Base-by-base conservation (phyloP, 2,329 filamentous ascomycete species). In the Fusarium bactridioides region DNA sequence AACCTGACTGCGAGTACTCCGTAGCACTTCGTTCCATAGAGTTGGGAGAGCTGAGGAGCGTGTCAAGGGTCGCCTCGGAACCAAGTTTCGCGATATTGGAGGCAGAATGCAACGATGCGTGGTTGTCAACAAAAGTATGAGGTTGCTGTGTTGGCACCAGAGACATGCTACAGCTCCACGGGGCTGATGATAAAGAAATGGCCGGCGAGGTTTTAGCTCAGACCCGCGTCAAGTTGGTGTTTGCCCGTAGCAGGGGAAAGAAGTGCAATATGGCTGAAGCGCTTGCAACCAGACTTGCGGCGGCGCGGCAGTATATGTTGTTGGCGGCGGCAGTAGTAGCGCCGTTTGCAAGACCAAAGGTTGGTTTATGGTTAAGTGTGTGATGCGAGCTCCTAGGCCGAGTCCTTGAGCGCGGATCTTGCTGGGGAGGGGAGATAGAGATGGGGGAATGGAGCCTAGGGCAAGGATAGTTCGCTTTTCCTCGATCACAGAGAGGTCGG, bases 1-100 rank as follows among this genome's bases (percentile, higher is more conserved):
- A 94, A 94, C 92, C 92, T 94, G 92, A 90, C 90, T 94, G 92
- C 90, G 92, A 89, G 86, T 93, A 94, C 84, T 94, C 92, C 86
- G 91, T 84, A 81, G 90, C 87, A 88, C 84, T 84, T 82, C 87
- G 87, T 85, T 89, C 88, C 88, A 88, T 88, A 85, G 80, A 83
- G 78, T 67, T 79, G 75, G 71, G 66, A 62, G 70, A 74, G 63
- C 67, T 61, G 72, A 75, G 69, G 61, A 77, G 74, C 63, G 72
- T 71, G 70, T 74, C 69, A 66, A 77, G 47, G 62, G 75, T 77
- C 51, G 73, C 72, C 74, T 80, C 72, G 72, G 74, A 76, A 64
- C 72, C 72, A 71, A 75, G 66, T 65, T 72, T 72, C 59, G 55
- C 57, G 61, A 60, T 64, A 54, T 73, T 67, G 64, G 72, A 68